Conservation (phyloP, 2,329 filamentous ascomycete species). For the Trichoderma atroviride region DNA sequence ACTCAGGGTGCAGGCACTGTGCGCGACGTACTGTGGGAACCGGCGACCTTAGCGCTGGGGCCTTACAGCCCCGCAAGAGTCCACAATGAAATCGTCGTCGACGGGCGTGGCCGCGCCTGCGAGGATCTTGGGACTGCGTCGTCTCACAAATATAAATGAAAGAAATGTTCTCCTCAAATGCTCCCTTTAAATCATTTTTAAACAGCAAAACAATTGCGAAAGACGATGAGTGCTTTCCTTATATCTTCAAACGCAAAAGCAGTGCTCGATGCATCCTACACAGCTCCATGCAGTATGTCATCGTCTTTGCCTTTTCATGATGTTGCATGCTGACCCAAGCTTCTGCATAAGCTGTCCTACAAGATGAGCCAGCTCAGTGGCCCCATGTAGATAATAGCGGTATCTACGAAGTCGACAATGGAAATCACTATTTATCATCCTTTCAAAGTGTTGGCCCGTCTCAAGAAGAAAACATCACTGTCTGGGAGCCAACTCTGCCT, state of each 20-base stretch:
- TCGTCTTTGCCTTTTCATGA: background rate
- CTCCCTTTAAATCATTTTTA: background rate
- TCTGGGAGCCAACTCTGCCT: too few relatives aligned
- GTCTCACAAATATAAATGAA: background rate
- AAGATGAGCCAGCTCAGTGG: background rate
- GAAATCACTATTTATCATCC: too few relatives aligned
- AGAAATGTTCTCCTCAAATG: background rate
- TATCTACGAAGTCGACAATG: too few relatives aligned
- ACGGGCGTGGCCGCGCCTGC: too few relatives aligned
- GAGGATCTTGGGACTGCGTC: too few relatives aligned
- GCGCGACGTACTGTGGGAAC: background rate
- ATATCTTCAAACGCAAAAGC: background rate
- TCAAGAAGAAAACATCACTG: too few relatives aligned
- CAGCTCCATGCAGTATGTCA: background rate
- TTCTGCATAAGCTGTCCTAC: background rate
- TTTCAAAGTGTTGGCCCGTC: too few relatives aligned
- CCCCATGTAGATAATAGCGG: background rate
- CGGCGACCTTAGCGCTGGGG: conserved; percentile 9
- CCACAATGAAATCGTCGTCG: too few relatives aligned
- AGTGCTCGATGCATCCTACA: background rate
- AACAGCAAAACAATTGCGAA: background rate
- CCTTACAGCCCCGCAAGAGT: background rate
- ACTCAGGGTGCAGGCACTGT: conserved; percentile 1
- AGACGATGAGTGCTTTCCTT: background rate
- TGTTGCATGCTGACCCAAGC: background rate